Evolutionary conservation across 2,329 filamentous ascomycete species (phyloP).

Genomic region (Sarocladium kiliense): DNA sequence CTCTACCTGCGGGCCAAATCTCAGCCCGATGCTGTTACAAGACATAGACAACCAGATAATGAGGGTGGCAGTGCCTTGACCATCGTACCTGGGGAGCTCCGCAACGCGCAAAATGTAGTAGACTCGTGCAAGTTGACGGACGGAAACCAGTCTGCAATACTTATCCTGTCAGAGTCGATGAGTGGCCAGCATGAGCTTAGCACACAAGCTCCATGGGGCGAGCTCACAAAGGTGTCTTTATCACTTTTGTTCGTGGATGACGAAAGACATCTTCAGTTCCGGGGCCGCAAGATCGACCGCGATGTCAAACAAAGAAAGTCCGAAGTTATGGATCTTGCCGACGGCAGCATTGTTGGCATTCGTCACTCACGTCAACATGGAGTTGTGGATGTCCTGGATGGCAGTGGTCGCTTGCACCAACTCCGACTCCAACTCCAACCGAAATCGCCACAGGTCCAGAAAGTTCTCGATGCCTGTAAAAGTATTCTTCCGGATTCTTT

Average conservation of each 20-base stretch:
- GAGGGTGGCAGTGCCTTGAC: conserved; percentile 8
- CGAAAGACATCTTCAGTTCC: conserved; percentile 52
- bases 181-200: conserved; percentile 62
- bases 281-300: conserved; percentile 45
- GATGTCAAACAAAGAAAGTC: conserved; percentile 43
- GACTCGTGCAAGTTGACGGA: conserved; percentile 70
- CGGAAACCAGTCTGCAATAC: conserved; percentile 60
- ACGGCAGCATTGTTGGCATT: conserved; percentile 47
- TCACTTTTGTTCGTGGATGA: conserved; percentile 57
- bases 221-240: conserved; percentile 60
- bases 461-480: conserved; percentile 55
- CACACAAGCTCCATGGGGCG: conserved; percentile 71
- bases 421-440: conserved; percentile 65
- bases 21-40: background rate
- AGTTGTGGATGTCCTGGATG: conserved; percentile 61
- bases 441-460: conserved; percentile 54
- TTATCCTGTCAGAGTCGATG: conserved; percentile 62
- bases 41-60: background rate
- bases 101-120: conserved; percentile 61
- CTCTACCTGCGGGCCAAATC: conserved; percentile 45
- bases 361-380: conserved; percentile 55
- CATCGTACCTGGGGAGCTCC: conserved; percentile 37
- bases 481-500: conserved; percentile 57
- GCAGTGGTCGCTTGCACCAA: conserved; percentile 57
- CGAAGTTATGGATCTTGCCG: conserved; percentile 39